Evolutionary conservation across 2,329 filamentous ascomycete genomes (phyloP).

Genomic region (Colletotrichum brevisporum): DNA sequence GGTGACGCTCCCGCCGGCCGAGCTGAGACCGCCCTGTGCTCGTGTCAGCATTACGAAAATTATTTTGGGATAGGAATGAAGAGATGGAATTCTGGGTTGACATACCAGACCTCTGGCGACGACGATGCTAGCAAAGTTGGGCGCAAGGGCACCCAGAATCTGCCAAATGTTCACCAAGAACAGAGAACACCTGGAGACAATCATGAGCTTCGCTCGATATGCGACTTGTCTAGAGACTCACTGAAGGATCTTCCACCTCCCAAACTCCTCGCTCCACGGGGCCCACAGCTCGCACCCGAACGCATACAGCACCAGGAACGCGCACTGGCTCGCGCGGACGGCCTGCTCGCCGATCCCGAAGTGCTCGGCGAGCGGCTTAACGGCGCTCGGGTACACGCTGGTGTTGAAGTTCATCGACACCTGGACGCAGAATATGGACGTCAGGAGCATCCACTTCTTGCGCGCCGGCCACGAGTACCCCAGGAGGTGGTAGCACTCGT

Average conservation of each 20-base stretch:
- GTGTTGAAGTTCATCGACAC: constrained; percentile 71
- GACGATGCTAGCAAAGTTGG: constrained; percentile 57
- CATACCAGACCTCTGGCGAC: constrained; percentile 53
- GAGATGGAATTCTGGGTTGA: background rate
- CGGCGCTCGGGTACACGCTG: constrained; percentile 65
- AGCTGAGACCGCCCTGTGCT: constrained; percentile 68
- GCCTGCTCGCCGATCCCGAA: constrained; percentile 62
- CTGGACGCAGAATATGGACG: constrained; percentile 66
- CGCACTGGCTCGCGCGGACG: constrained; percentile 61
- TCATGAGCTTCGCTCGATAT: too few relatives aligned
- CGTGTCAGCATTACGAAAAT: background rate
- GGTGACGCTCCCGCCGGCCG: constrained; percentile 75
- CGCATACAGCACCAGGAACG: constrained; percentile 66
- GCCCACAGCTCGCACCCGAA: constrained; percentile 68
- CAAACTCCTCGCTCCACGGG: constrained; percentile 68
- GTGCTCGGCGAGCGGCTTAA: constrained; percentile 58
- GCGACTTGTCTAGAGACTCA: constrained; percentile 44
- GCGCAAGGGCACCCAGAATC: constrained; percentile 59
- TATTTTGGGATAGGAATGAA: background rate
- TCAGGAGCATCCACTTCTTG: constrained; percentile 68
- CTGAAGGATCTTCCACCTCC: constrained; percentile 66
- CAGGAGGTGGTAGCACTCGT: constrained; percentile 61
- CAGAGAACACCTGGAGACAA: constrained; percentile 45
- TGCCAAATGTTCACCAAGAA: constrained; percentile 69
- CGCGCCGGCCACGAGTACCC: constrained; percentile 59